phyloP scores from a whole-genome alignment of 2,329 filamentous ascomycete species.

The Catunica adiposa region DNA sequence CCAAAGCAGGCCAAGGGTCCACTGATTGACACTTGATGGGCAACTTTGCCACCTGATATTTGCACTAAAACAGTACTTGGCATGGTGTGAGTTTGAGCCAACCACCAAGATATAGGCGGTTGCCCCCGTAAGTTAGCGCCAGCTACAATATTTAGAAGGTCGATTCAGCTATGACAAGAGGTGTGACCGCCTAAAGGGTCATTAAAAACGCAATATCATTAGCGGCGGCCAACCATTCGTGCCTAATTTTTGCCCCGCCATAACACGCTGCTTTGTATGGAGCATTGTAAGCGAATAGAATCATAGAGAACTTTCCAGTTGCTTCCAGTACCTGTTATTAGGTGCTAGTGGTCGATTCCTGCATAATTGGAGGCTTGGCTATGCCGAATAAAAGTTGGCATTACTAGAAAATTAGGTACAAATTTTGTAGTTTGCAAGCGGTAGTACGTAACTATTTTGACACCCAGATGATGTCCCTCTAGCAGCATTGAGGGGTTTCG shows the following conservation, averaged over 20 bases:
- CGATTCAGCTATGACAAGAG: not conserved
- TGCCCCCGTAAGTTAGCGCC: not conserved
- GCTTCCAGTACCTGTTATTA: conserved; percentile 1
- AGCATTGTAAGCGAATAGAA: conserved; percentile 7
- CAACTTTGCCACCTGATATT: not conserved
- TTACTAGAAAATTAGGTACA: conserved; percentile 1
- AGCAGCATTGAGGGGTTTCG: too few relatives aligned
- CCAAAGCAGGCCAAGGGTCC: not conserved
- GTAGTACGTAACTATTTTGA: not conserved
- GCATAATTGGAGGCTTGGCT: not conserved
- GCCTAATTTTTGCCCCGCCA: conserved; percentile 11
- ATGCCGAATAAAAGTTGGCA: not conserved
- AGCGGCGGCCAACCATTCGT: conserved; percentile 6
- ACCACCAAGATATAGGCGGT: too few relatives aligned
- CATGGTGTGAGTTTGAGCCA: too few relatives aligned
- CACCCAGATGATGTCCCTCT: too few relatives aligned
- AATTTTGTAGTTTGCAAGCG: not conserved
- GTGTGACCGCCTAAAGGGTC: not conserved
- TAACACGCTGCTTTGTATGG: conserved; percentile 3
- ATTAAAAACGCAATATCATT: not conserved
- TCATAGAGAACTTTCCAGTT: conserved; percentile 12
- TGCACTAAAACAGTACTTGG: too few relatives aligned
- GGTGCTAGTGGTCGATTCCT: not conserved
- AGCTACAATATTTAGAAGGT: not conserved
- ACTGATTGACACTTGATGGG: not conserved